Evolutionary conservation across 2,329 filamentous ascomycete species (phyloP).

Genomic region (Penicillium sp.): DNA sequence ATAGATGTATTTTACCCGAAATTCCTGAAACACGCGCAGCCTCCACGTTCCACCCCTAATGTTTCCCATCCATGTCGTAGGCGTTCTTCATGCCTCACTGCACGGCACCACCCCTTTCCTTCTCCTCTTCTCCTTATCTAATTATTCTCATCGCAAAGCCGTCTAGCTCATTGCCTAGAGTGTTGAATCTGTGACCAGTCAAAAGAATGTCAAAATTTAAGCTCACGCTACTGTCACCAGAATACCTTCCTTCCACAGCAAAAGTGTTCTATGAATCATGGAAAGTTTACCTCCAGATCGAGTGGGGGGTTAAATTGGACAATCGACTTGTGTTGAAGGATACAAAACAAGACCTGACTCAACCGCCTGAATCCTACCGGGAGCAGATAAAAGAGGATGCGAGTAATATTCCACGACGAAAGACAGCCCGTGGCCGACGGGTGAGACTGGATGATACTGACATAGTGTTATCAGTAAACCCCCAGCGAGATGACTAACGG

Average conservation of each 20-base stretch:
- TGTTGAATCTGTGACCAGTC: too few relatives aligned
- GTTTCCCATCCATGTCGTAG: too few relatives aligned
- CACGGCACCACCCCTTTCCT: too few relatives aligned
- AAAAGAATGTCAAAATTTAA: too few relatives aligned
- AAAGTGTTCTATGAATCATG: too few relatives aligned
- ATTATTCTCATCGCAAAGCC: too few relatives aligned
- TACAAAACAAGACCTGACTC: constrained; percentile 21
- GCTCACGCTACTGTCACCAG: too few relatives aligned
- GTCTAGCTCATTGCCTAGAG: too few relatives aligned
- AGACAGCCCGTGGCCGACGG: constrained; percentile 19
- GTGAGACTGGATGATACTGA: constrained; percentile 25
- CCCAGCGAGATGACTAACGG: too few relatives aligned
- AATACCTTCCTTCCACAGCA: too few relatives aligned
- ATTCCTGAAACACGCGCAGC: neutral
- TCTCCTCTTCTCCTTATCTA: too few relatives aligned
- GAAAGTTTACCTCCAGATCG: neutral
- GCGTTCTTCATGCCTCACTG: too few relatives aligned
- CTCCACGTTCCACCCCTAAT: neutral
- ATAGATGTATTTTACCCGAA: neutral
- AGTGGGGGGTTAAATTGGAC: constrained; percentile 14
- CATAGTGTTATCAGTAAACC: constrained; percentile 7
- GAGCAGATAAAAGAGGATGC: constrained; percentile 16
- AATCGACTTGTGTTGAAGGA: constrained; percentile 21
- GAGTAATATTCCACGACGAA: constrained; percentile 17
- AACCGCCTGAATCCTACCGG: constrained; percentile 17